Percentiles rank a stretch among this genome's conserved stretches.
phyloP scores from a whole-genome alignment of 139 green algal genomes.

The Eudorina sp. region DNA sequence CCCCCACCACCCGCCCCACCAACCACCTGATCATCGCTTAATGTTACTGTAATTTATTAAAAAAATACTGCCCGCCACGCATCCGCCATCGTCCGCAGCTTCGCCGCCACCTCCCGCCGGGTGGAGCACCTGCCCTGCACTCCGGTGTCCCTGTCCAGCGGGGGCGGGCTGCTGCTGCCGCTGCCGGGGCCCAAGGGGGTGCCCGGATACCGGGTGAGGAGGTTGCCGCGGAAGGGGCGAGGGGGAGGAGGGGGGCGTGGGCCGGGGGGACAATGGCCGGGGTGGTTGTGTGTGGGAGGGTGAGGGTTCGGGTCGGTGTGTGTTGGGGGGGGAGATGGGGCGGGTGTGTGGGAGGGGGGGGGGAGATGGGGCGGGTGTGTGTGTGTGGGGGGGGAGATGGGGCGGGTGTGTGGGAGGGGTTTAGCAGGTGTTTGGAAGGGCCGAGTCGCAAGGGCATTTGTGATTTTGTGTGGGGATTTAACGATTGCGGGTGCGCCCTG shows the following conservation, averaged over 20 bases:
- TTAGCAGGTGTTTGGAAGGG: too few relatives aligned
- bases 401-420: neutral
- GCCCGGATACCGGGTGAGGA: constrained; percentile 21
- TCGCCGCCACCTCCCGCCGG: constrained; percentile 21
- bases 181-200: constrained; percentile 45
- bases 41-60: too few relatives aligned
- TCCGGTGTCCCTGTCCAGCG: constrained; percentile 20
- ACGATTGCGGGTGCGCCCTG: too few relatives aligned
- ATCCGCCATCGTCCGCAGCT: neutral
- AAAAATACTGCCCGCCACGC: too few relatives aligned
- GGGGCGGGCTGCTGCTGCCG: constrained; percentile 32
- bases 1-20: too few relatives aligned
- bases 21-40: too few relatives aligned
- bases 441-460: too few relatives aligned
- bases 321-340: too few relatives aligned
- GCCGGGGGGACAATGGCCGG: neutral
- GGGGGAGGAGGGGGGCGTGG: neutral
- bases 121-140: constrained; percentile 51
- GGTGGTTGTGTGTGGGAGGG: too few relatives aligned
- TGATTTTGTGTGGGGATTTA: too few relatives aligned
- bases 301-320: neutral
- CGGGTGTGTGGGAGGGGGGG: neutral
- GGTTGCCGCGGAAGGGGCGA: neutral
- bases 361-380: neutral
- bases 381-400: neutral